A percentile compares a stretch with the other conserved stretches of the same genome.
phyloP scores from a whole-genome alignment of 169 alveolate genomes.

The Cryptosporidium muris region DNA sequence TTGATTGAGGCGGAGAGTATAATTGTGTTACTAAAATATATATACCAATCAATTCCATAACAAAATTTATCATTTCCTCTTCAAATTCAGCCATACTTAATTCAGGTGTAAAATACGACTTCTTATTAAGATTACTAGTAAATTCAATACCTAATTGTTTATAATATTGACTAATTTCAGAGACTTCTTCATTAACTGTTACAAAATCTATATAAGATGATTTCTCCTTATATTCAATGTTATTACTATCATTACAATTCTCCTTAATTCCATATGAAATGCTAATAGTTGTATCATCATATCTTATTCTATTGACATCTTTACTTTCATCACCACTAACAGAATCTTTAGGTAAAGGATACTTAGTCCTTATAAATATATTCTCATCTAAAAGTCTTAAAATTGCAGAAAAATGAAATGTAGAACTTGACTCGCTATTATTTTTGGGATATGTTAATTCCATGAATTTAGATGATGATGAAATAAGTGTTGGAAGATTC shows the following conservation, averaged over 20 bases:
- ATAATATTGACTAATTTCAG: conserved; percentile 24
- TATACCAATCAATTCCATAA: conserved; percentile 65
- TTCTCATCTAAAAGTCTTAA: neutral
- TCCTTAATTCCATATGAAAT: conserved; percentile 6
- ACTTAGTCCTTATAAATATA: neutral
- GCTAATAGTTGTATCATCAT: neutral
- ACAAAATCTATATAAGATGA: conserved; percentile 39
- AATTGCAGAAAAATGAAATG: neutral
- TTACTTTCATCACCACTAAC: neutral
- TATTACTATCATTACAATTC: neutral
- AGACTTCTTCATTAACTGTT: conserved; percentile 24
- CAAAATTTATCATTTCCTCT: conserved; percentile 69
- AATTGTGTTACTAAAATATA: conserved; percentile 61
- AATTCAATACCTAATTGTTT: conserved; percentile 20
- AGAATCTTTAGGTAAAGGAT: conserved; percentile 25
- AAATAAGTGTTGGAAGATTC: conserved; percentile 38
- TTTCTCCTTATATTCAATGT: neutral
- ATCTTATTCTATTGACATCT: neutral
- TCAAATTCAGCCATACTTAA: conserved; percentile 65
- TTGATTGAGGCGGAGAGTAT: conserved; percentile 61
- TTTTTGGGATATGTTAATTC: neutral
- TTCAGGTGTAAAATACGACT: conserved; percentile 26
- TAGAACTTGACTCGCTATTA: neutral
- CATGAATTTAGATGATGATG: conserved; percentile 19
- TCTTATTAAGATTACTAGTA: conserved; percentile 26